Conservation (phyloP, 2,329 filamentous ascomycete species). For the Fusarium siculi region DNA sequence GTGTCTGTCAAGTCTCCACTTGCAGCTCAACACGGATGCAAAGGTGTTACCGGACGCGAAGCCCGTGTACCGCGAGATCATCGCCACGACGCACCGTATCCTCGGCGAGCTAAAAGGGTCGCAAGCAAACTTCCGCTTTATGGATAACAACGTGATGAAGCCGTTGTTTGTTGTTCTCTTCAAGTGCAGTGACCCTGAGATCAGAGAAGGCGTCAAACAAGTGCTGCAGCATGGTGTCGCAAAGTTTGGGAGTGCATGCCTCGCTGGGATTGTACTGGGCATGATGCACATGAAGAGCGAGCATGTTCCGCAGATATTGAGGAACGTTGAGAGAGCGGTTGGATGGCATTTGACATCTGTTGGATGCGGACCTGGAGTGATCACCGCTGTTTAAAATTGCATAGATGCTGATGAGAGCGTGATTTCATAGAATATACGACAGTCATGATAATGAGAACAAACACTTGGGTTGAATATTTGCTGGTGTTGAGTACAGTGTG, state of each 20-base stretch:
- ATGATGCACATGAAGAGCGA: slow-evolving; percentile 29
- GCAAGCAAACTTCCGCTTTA: not conserved
- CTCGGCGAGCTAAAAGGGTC: slow-evolving; percentile 3
- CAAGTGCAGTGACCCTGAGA: slow-evolving; percentile 28
- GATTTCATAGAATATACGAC: not conserved
- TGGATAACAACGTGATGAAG: slow-evolving; percentile 37
- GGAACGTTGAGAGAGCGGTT: slow-evolving; percentile 34
- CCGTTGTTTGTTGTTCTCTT: slow-evolving; percentile 33
- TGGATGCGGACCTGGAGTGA: slow-evolving; percentile 19
- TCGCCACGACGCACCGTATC: slow-evolving; percentile 15
- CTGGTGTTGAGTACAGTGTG: not conserved
- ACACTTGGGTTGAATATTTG: not conserved
- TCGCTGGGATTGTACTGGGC: slow-evolving; percentile 25
- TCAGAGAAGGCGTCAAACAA: slow-evolving; percentile 19
- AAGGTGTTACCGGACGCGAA: slow-evolving; percentile 31
- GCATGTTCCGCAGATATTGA: slow-evolving; percentile 25
- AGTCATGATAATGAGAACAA: not conserved
- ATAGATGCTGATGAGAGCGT: not conserved
- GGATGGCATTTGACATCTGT: slow-evolving; percentile 34
- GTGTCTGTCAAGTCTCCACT: slow-evolving; percentile 24
- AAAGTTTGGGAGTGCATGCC: slow-evolving; percentile 2
- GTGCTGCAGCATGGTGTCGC: slow-evolving; percentile 15
- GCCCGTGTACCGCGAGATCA: slow-evolving; percentile 34
- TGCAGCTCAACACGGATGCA: slow-evolving; percentile 3
- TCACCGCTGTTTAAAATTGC: not conserved